Evolutionary conservation across 1,284 basidiomycete genomes (phyloP).

Genomic region (Boletus smithii): DNA sequence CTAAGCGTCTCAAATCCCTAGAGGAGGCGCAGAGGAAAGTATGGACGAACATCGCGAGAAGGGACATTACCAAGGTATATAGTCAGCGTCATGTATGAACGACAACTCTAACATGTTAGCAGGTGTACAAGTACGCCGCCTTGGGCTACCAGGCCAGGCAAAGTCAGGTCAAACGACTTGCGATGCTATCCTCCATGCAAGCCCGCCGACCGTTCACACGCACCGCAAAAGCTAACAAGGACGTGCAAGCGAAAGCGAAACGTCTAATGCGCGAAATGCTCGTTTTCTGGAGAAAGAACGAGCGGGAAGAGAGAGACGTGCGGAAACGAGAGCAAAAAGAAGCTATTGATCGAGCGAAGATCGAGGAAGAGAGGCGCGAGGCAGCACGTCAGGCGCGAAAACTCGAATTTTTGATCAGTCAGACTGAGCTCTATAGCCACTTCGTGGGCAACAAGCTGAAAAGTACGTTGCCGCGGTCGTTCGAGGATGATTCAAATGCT

Average conservation of each 20-base stretch:
- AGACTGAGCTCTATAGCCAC: slow-evolving; percentile 98
- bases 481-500: slow-evolving; percentile 15
- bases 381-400: slow-evolving; percentile 94
- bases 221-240: slow-evolving; percentile 83
- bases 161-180: slow-evolving; percentile 73
- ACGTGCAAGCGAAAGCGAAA: slow-evolving; percentile 84
- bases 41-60: slow-evolving; percentile 80
- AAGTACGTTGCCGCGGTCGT: slow-evolving; percentile 52
- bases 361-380: slow-evolving; percentile 97
- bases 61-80: slow-evolving; percentile 77
- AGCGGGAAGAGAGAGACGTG: slow-evolving; percentile 91
- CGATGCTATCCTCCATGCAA: slow-evolving; percentile 72
- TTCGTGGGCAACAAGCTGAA: slow-evolving; percentile 99
- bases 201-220: slow-evolving; percentile 80
- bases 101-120: slow-evolving; percentile 15
- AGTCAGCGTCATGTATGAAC: background rate
- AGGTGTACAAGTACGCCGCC: slow-evolving; percentile 81
- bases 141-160: slow-evolving; percentile 62
- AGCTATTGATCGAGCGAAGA: slow-evolving; percentile 82
- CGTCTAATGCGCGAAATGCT: slow-evolving; percentile 93
- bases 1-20: slow-evolving; percentile 68
- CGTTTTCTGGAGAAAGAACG: slow-evolving; percentile 97
- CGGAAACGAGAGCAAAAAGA: slow-evolving; percentile 95
- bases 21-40: slow-evolving; percentile 85
- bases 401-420: slow-evolving; percentile 98